These are phyloP conservation scores for Cercospora nicotianae DNA, from an alignment of 2,329 filamentous ascomycete genomes.

Conservation along the genomic window DNA sequence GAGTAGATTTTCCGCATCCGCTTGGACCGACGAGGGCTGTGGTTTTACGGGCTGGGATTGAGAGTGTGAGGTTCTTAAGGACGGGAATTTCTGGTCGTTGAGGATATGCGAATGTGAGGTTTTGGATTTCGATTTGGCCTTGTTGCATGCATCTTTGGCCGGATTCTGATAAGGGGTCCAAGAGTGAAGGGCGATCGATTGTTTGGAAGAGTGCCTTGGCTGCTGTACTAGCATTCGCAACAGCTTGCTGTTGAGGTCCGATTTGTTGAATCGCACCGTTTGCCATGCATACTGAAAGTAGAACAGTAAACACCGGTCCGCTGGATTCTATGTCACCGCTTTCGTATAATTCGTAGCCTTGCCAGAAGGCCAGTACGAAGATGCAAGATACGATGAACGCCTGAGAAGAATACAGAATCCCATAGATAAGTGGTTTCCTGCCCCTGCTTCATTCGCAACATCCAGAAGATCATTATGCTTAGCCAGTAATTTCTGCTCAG, in stretches of 20 bases:
- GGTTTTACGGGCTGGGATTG: conserved; percentile 43
- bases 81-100: conserved; percentile 40
- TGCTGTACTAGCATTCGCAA: conserved; percentile 45
- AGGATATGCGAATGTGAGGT: conserved; percentile 73
- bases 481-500: conserved; percentile 40
- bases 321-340: conserved; percentile 35
- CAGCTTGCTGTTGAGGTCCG: conserved; percentile 42
- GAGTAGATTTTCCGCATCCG: conserved; percentile 42
- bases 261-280: conserved; percentile 42
- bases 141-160: conserved; percentile 22
- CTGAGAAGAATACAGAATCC: conserved; percentile 44
- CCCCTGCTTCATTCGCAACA: conserved; percentile 45
- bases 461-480: conserved; percentile 47
- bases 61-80: conserved; percentile 38
- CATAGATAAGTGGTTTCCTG: conserved; percentile 46
- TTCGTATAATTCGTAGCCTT: conserved; percentile 41
- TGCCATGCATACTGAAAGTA: conserved; percentile 17
- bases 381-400: conserved; percentile 45
- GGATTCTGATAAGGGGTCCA: conserved; percentile 39
- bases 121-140: conserved; percentile 59
- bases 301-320: conserved; percentile 38
- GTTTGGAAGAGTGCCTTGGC: conserved; percentile 44
- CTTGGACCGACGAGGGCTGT: conserved; percentile 47
- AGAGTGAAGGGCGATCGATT: conserved; percentile 42
- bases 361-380: conserved; percentile 46